Evolutionary conservation across 768 basidiomycete species (phyloP).

Genomic region (Solioccasus polychromus): DNA sequence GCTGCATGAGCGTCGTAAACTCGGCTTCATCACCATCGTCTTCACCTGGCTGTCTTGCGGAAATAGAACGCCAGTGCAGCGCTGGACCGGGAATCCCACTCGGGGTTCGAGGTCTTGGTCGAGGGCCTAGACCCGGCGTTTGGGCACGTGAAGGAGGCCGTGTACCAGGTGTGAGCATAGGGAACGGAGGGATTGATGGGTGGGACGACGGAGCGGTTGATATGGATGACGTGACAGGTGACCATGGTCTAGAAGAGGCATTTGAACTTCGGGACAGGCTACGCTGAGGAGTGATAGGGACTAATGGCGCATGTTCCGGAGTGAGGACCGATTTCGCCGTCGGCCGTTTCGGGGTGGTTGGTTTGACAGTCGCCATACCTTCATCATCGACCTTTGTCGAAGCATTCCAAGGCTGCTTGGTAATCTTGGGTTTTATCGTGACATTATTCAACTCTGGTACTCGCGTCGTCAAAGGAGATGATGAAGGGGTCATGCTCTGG

Average conservation of each 20-base stretch:
- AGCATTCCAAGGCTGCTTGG: constrained; percentile 71
- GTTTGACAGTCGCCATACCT: constrained; percentile 45
- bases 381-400: constrained; percentile 73
- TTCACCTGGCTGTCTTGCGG: constrained; percentile 43
- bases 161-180: constrained; percentile 26
- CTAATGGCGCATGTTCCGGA: constrained; percentile 42
- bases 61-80: constrained; percentile 46
- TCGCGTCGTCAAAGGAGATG: constrained; percentile 49
- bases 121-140: constrained; percentile 51
- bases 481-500: constrained; percentile 69
- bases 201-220: constrained; percentile 62
- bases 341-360: constrained; percentile 48
- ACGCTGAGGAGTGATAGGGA: constrained; percentile 52
- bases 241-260: constrained; percentile 79
- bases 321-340: constrained; percentile 45
- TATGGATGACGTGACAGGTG: constrained; percentile 67
- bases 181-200: constrained; percentile 35
- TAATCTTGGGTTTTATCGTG: constrained; percentile 39
- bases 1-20: constrained; percentile 45
- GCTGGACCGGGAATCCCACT: constrained; percentile 73
- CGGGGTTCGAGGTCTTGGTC: constrained; percentile 75
- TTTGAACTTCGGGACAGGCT: constrained; percentile 74
- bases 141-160: constrained; percentile 56
- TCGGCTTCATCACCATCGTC: constrained; percentile 46
- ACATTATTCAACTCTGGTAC: constrained; percentile 34